phyloP scores from a whole-genome alignment of 768 basidiomycete species.

The Kwoniella dejecticola region DNA sequence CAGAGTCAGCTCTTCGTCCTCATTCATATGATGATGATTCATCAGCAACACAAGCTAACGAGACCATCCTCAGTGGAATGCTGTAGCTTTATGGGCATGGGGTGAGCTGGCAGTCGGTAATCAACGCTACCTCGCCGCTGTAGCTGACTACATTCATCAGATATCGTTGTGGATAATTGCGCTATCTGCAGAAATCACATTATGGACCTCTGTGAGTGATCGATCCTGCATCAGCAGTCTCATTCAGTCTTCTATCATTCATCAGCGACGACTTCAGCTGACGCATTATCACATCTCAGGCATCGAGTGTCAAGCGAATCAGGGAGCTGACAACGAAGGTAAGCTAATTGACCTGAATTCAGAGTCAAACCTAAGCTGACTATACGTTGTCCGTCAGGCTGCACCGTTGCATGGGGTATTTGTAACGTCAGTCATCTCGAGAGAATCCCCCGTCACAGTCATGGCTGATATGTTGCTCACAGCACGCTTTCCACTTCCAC shows the following conservation, averaged over 20 bases:
- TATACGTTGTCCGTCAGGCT: slow-evolving; percentile 20
- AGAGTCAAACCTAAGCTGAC: slow-evolving; percentile 1
- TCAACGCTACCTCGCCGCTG: neutral
- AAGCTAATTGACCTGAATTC: too few relatives aligned
- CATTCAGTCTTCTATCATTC: too few relatives aligned
- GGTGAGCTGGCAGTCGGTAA: slow-evolving; percentile 63
- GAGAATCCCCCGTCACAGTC: neutral
- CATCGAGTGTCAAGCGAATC: slow-evolving; percentile 99
- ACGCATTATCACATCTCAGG: slow-evolving; percentile 60
- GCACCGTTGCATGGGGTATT: slow-evolving; percentile 96
- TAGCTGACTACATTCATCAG: slow-evolving; percentile 57
- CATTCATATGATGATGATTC: neutral
- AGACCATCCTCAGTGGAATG: slow-evolving; percentile 73
- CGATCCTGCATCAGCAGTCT: too few relatives aligned
- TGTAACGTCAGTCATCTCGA: slow-evolving; percentile 72
- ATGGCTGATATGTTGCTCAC: neutral
- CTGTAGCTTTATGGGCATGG: slow-evolving; percentile 98
- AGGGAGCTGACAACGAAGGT: slow-evolving; percentile 90
- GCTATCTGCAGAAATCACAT: slow-evolving; percentile 99
- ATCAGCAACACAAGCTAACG: neutral
- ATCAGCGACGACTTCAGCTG: too few relatives aligned
- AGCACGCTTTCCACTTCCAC: slow-evolving; percentile 99
- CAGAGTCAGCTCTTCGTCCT: neutral
- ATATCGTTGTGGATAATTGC: slow-evolving; percentile 98
- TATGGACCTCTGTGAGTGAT: slow-evolving; percentile 92